Evolutionary conservation across 352 stramenopile genomes (phyloP), one percentile per base, ranked within the genome.

Genomic region (Phytophthora vignae): DNA sequence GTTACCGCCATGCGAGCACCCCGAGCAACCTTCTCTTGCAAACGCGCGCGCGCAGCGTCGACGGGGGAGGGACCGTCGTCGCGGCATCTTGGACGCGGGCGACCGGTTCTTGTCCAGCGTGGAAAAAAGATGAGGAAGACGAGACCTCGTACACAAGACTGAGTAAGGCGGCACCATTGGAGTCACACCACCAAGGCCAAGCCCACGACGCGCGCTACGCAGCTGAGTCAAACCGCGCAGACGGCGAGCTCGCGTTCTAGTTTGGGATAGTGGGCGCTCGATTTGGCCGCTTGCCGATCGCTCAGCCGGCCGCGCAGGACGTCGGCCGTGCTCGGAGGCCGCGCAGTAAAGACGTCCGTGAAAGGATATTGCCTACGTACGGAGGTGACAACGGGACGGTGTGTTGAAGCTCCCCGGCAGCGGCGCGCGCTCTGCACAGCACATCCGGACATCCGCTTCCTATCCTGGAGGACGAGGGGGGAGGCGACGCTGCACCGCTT

Each of bases 371-470:
- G 33, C 19, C 33, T n/a, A 60, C 17, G 33, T 40, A 40, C 31
- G 64, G 48, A 52, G 50, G 48, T 25, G 48, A 73, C 58, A 73
- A 70, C n/a, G 22, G 59, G 66, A 77, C 65, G 70, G 62, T 17
- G 60, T 71, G 48, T 74, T 77, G 65, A 77, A 63, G 9, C 48
- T 57, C 36, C 36, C 52, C 55, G 19, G 55, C 68, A 31, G 10
- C 49, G 49, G 27, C 57, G 49, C 27, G 11, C 19, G 55, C 59
- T 25, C 44, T 38, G 64, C 58, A 60, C 22, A 71, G 60, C 65
- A 74, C 70, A 77, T 77, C 65, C 60, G 59, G 44, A 71, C 60
- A 77, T 73, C 64, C 69, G 46, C 38, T 55, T 62, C 62, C 55
- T 63, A 71, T 71, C 68, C 52, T 55, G 14, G 40, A 21, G 48